Conservation (phyloP, 192 early-diverging fungal species). For the Coemansia sp. region DNA sequence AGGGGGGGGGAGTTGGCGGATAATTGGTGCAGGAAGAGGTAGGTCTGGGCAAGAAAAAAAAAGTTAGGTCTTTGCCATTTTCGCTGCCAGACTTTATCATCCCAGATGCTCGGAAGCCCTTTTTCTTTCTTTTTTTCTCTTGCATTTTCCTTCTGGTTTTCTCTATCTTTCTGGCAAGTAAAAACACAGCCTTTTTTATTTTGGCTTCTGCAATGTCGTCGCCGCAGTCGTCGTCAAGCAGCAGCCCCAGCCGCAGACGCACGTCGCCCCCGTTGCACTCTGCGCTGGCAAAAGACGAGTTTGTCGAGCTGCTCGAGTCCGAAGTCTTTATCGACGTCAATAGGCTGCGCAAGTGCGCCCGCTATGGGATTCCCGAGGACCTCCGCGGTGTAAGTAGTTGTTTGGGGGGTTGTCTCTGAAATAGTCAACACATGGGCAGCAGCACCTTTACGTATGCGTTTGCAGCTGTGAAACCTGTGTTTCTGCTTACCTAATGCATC, state of each 20-base stretch:
- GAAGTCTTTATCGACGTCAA: slow-evolving; percentile 83
- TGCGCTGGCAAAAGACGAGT: slow-evolving; percentile 55
- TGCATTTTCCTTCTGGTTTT: too few species aligned
- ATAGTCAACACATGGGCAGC: not conserved
- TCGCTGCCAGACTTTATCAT: not conserved
- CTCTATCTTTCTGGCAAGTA: not conserved
- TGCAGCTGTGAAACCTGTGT: slow-evolving; percentile 2
- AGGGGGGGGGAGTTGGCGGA: too few species aligned
- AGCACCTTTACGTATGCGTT: not conserved
- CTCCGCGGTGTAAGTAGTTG: slow-evolving; percentile 60
- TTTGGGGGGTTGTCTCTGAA: not conserved
- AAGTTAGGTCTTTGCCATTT: not conserved
- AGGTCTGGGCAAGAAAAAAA: too few species aligned
- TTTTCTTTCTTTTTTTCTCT: not conserved
- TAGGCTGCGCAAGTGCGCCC: slow-evolving; percentile 67
- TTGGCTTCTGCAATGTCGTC: slow-evolving; percentile 21
- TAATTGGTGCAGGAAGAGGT: too few species aligned
- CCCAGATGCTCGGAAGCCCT: not conserved
- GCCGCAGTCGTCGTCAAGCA: slow-evolving; percentile 49
- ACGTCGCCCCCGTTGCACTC: slow-evolving; percentile 53
- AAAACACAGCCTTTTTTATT: not conserved
- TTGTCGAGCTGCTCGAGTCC: slow-evolving; percentile 71
- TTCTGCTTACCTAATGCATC: slow-evolving; percentile 1
- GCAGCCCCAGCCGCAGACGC: slow-evolving; percentile 43
- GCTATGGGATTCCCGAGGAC: slow-evolving; percentile 79